Percentiles rank a stretch among this genome's conserved stretches.
Evolutionary conservation across 169 alveolate genomes (phyloP).

Genomic region (Fabrea salina): DNA sequence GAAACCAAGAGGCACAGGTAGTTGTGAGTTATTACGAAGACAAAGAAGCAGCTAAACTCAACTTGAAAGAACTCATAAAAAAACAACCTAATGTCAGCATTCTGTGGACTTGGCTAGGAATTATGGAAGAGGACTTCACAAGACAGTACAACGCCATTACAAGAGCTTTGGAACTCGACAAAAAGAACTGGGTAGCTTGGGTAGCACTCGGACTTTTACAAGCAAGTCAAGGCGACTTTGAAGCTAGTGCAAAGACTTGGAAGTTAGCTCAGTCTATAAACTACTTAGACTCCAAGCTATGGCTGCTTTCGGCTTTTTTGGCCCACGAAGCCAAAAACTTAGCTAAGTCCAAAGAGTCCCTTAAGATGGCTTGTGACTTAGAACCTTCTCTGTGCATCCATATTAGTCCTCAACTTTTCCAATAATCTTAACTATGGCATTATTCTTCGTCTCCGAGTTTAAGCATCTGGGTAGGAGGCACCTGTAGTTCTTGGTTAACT

Average conservation of each 20-base stretch:
- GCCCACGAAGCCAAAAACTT: background rate
- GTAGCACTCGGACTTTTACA: background rate
- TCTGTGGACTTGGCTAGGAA: background rate
- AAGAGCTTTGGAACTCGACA: background rate
- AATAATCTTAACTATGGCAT: too few species aligned
- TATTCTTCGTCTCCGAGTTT: slow-evolving; percentile 45
- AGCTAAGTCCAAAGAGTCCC: background rate
- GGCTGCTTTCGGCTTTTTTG: background rate
- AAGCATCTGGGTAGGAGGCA: slow-evolving; percentile 68
- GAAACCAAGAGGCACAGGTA: background rate
- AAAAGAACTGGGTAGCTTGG: slow-evolving; percentile 4
- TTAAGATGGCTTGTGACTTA: slow-evolving; percentile 18
- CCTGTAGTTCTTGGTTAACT: slow-evolving; percentile 64
- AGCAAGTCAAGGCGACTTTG: background rate
- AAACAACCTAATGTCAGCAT: background rate
- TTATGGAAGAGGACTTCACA: background rate
- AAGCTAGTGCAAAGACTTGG: background rate
- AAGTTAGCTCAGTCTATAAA: background rate
- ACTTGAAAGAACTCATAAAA: background rate
- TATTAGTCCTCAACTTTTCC: too few species aligned
- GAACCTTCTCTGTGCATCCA: background rate
- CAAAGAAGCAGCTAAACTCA: background rate
- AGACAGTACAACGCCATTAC: background rate
- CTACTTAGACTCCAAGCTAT: background rate
- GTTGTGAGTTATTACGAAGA: background rate